Conservation (phyloP, 1,284 basidiomycete genomes). For the Tilletia walkeri region DNA sequence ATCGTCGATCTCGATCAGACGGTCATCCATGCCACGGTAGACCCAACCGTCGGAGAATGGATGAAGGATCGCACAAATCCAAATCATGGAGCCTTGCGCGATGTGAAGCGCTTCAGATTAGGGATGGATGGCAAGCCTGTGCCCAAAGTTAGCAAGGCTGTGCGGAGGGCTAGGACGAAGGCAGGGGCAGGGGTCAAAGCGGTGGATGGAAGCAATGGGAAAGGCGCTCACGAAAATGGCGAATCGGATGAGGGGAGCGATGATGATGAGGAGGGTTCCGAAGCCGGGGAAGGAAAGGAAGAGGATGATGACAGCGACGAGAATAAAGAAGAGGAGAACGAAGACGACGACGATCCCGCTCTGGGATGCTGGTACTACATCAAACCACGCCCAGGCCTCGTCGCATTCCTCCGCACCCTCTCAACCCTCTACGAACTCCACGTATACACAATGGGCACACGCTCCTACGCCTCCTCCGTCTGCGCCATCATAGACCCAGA, state of each 20-base stretch:
- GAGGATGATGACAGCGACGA: slow-evolving; percentile 21
- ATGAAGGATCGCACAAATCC: slow-evolving; percentile 79
- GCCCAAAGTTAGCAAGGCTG: slow-evolving; percentile 19
- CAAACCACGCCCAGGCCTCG: slow-evolving; percentile 84
- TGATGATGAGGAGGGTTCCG: slow-evolving; percentile 15
- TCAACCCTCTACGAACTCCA: slow-evolving; percentile 91
- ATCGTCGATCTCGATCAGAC: slow-evolving; percentile 99
- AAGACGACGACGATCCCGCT: slow-evolving; percentile 54
- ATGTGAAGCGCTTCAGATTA: slow-evolving; percentile 79
- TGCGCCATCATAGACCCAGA: slow-evolving; percentile 90
- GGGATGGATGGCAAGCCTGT: slow-evolving; percentile 70
- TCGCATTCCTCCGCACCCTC: slow-evolving; percentile 71
- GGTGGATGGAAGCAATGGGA: background rate
- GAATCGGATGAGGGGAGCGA: slow-evolving; percentile 21
- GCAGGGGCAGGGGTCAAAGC: slow-evolving; percentile 24
- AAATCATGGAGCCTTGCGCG: slow-evolving; percentile 81
- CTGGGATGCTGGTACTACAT: slow-evolving; percentile 91
- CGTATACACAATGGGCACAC: slow-evolving; percentile 98
- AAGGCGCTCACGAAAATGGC: background rate
- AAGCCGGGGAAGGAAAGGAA: background rate
- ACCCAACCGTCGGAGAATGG: slow-evolving; percentile 98
- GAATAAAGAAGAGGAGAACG: slow-evolving; percentile 8
- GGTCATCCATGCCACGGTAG: slow-evolving; percentile 96
- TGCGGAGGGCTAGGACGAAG: slow-evolving; percentile 8
- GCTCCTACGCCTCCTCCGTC: slow-evolving; percentile 92